Evolutionary conservation across 106 monocot species (phyloP), one percentile per base, ranked within the genome.

Genomic region (Triglochin maritima): DNA sequence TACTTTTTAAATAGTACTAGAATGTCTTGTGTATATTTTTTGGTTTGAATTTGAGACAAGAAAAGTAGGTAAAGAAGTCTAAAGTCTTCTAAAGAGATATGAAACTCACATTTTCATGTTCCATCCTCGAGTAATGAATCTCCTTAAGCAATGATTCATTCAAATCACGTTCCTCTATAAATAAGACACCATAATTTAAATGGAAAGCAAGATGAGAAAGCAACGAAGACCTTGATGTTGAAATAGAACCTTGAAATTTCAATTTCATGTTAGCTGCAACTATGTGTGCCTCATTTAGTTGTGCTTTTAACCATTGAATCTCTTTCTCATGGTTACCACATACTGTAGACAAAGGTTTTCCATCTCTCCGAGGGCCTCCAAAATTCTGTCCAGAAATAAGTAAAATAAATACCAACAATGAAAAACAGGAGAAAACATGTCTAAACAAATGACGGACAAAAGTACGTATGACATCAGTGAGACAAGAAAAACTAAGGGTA

Each of bases 231-330:
- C 46, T 1, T 9, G 4, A 17, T 56, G 14, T 8, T 17, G 10
- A 64, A 72, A 46, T 52, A 16, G 11, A 10, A 73, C 72, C 72
- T 65, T 73, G 55, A 64, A 64, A 41, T 46, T 73, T 64, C 4
- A 64, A 9, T 4, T 45, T 42, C 45, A 73, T 4, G 54, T 46
- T 63, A 47, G 72, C 72, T 64, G 53, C 44, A 64, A 63, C 65
- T 56, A 56, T 64, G 11, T 56, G 54, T 64, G 63, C 72, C n/a
- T 56, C 57, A 6, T 73, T 56, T 12, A 73, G 55, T 6, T 62
- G 63, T n/a, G 14, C 43, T 50, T 42, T 64, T 53, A 73, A 46
- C 44, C 42, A 43, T 56, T 51, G 44, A 5, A 73, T 47, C 46
- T 64, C 72, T 16, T 52, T 53, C 12, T 51, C 64, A 55, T 73